Evolutionary conservation across 768 basidiomycete genomes (phyloP), one percentile per base, ranked within the genome.

Genomic region (Lactarius evosmus): DNA sequence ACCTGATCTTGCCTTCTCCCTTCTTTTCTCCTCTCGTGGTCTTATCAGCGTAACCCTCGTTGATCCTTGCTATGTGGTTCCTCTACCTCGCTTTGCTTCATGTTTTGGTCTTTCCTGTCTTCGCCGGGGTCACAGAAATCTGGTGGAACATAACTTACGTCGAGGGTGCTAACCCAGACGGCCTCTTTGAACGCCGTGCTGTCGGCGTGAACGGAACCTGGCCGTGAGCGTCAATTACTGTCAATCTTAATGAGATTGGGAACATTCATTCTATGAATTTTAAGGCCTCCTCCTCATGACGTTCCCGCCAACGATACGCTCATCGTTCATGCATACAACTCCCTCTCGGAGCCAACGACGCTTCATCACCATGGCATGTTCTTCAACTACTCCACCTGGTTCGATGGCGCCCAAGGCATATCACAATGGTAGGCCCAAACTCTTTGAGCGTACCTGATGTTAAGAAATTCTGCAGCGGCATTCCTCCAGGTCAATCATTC

Each of bases 311-410:
- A 80, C 22, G 93, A 98, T 74, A 83, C 83, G 0, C 78, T 97
- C 33, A 70, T 89, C 30, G 80, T 98, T 0, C 95, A 98, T 72
- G 85, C 86, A 6, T 78, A 78, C 32, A 94, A 95, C 74, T 83
- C 82, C 2, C 74, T 95, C 60, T 85, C 88, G 59, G 67, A 77
- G 30, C 82, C 87, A 0, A 82, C 89, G 0, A 81, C 87, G 0
- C 76, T 98, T 17, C 96, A 98, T 74, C 89, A 95, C 72, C 95
- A 97, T 75, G 96, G 96, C 66, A 92, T 96, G 88, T 94, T 86
- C 77, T 94, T 97, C 80, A 95, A 95, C 73, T 81, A 83, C 1
- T 82, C 89, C 0, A 83, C 85, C 19, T 97, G 91, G 86, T 88
- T 87, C 80, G 96, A 98, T 74, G 96, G 96, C 40, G 93, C 96